A percentile compares a stretch with the other conserved stretches of the same genome.
These are phyloP conservation scores for Stramenopiles sp. DNA, from an alignment of 352 stramenopile species.

Conservation along the genomic window DNA sequence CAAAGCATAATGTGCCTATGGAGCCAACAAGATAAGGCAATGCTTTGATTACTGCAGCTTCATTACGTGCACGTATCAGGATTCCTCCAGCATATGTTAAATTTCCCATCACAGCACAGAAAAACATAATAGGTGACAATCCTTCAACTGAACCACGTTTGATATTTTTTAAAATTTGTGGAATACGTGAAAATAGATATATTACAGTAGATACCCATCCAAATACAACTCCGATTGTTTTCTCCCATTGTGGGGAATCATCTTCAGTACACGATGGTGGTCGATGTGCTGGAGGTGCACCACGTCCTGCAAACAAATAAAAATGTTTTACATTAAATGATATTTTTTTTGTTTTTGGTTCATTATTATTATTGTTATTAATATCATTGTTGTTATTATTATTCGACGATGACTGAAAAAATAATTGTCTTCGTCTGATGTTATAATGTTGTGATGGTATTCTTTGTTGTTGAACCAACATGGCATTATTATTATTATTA, in stretches of 20 bases:
- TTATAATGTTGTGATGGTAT: no score
- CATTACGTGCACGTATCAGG: conserved; percentile 9
- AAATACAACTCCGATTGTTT: conserved; percentile 12
- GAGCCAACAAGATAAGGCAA: conserved; percentile 16
- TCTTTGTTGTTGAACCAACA: no score
- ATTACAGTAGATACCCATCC: conserved; percentile 14
- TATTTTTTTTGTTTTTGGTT: no score
- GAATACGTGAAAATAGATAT: conserved; percentile 16
- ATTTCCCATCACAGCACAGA: conserved; percentile 18
- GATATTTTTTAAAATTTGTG: conserved; percentile 19
- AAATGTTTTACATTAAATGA: no score
- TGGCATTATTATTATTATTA: no score
- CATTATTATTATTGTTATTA: no score
- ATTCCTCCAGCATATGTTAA: conserved; percentile 13
- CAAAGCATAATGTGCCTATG: conserved; percentile 14
- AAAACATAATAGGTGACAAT: conserved; percentile 19
- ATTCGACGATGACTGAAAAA: no score
- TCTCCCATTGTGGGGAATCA: background rate
- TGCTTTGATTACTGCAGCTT: conserved; percentile 8
- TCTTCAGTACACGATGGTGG: no score
- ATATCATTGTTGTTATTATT: no score
- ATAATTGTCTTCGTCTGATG: no score
- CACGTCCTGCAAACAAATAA: no score
- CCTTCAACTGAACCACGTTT: conserved; percentile 15
- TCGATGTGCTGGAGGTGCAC: no score